Evolutionary conservation across 345 rosid genomes (phyloP).

Genomic region (Lepidium aucheri): DNA sequence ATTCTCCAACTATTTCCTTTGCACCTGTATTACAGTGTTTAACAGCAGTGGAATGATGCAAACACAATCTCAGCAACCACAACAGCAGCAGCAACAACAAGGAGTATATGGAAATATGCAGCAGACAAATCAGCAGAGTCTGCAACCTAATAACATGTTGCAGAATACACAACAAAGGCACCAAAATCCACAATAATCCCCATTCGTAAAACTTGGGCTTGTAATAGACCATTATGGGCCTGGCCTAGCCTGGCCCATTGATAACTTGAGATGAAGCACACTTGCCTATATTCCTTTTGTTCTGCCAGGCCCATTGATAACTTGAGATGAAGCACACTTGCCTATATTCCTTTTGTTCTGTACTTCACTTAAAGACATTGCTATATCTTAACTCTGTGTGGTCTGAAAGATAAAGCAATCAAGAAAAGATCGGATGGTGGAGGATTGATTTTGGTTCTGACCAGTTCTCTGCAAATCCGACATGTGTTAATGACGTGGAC

Average conservation of each 20-base stretch:
- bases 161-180: slow-evolving; percentile 70
- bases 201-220: background rate
- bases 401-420: too few relatives aligned
- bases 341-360: too few relatives aligned
- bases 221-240: background rate
- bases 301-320: too few relatives aligned
- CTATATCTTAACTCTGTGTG: too few relatives aligned
- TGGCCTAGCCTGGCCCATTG: background rate
- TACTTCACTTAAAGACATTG: too few relatives aligned
- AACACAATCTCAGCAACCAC: slow-evolving; percentile 58
- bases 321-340: too few relatives aligned
- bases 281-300: too few relatives aligned
- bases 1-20: background rate
- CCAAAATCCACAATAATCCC: slow-evolving; percentile 55
- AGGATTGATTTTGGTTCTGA: background rate
- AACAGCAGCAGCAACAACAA: slow-evolving; percentile 53
- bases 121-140: slow-evolving; percentile 50
- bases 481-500: slow-evolving; percentile 13
- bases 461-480: background rate
- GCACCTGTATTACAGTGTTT: slow-evolving; percentile 52
- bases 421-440: background rate
- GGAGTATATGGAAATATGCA: slow-evolving; percentile 59
- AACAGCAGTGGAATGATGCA: slow-evolving; percentile 69
- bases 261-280: background rate
- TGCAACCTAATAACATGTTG: slow-evolving; percentile 67